Evolutionary conservation across 2,329 filamentous ascomycete species (phyloP).

Genomic region (Exophiala sp.): DNA sequence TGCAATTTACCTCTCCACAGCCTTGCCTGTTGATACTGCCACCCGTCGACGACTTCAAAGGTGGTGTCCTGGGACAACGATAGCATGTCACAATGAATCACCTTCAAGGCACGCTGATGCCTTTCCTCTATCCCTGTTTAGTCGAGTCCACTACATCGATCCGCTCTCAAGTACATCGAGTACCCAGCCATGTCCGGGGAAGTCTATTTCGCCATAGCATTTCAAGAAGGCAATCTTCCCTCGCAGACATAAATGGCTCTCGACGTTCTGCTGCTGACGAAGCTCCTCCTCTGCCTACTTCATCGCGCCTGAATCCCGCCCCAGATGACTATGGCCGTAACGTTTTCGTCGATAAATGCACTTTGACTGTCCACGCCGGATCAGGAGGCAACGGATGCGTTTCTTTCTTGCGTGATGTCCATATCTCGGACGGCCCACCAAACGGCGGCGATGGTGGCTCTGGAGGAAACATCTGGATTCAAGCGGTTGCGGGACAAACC

Average conservation of each 20-base stretch:
- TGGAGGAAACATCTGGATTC: slow-evolving; percentile 89
- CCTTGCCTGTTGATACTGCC: too few species aligned
- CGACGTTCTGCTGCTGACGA: slow-evolving; percentile 14
- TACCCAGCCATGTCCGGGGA: neutral
- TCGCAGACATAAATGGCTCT: slow-evolving; percentile 24
- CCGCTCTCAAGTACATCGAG: neutral
- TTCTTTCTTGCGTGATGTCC: slow-evolving; percentile 88
- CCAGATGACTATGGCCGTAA: slow-evolving; percentile 79
- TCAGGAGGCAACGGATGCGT: slow-evolving; percentile 86
- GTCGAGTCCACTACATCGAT: neutral
- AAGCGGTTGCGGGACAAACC: slow-evolving; percentile 84
- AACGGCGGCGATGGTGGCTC: slow-evolving; percentile 93
- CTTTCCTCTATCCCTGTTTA: slow-evolving; percentile 5
- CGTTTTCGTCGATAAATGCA: slow-evolving; percentile 81
- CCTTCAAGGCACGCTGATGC: slow-evolving; percentile 2
- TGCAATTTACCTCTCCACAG: neutral
- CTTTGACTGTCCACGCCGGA: slow-evolving; percentile 70
- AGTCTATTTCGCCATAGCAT: neutral
- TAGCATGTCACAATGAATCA: neutral
- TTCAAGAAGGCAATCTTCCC: neutral
- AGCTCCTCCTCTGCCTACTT: slow-evolving; percentile 23
- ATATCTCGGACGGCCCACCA: slow-evolving; percentile 76
- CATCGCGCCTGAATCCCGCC: slow-evolving; percentile 63
- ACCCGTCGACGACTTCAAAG: too few species aligned
- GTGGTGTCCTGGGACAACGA: too few species aligned